phyloP scores from a whole-genome alignment of 768 basidiomycete genomes.

The Dioszegia hungarica region DNA sequence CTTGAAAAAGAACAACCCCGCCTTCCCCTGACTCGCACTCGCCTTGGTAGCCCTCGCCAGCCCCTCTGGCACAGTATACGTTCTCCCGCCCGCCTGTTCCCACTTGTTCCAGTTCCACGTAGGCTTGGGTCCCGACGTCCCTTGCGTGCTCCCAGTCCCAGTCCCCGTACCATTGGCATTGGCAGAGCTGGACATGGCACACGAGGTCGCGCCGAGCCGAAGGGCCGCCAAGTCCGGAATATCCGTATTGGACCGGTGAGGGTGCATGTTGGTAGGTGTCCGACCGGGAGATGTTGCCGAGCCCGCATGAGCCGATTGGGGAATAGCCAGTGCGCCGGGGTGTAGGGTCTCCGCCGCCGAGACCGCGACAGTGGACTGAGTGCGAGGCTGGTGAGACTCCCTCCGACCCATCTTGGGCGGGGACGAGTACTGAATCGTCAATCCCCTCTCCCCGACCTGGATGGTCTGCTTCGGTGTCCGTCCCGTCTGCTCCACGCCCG shows the following conservation, averaged over 20 bases:
- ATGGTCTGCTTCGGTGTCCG: constrained; percentile 35
- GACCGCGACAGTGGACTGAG: too few species aligned
- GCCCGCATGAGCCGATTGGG: not conserved
- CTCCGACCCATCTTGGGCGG: not conserved
- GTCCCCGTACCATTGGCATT: too few species aligned
- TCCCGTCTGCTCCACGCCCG: constrained; percentile 6
- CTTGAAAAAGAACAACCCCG: constrained; percentile 41
- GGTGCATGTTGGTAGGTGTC: constrained; percentile 1
- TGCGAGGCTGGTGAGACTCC: too few species aligned
- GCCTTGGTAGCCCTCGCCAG: constrained; percentile 26
- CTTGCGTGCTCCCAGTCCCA: too few species aligned
- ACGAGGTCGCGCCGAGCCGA: not conserved
- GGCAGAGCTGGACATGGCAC: too few species aligned
- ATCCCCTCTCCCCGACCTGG: constrained; percentile 8
- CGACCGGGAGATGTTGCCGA: constrained; percentile 2
- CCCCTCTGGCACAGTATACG: constrained; percentile 31
- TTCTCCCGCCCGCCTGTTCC: constrained; percentile 35
- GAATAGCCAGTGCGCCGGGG: constrained; percentile 9
- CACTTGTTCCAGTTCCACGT: constrained; percentile 35
- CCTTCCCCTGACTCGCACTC: constrained; percentile 16
- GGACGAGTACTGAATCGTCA: not conserved
- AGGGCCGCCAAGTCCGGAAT: constrained; percentile 18
- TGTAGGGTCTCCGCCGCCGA: not conserved
- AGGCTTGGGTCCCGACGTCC: not conserved
- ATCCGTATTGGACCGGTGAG: not conserved